Base-by-base conservation (phyloP, 345 rosid genomes). In the Isatis tinctoria region DNA sequence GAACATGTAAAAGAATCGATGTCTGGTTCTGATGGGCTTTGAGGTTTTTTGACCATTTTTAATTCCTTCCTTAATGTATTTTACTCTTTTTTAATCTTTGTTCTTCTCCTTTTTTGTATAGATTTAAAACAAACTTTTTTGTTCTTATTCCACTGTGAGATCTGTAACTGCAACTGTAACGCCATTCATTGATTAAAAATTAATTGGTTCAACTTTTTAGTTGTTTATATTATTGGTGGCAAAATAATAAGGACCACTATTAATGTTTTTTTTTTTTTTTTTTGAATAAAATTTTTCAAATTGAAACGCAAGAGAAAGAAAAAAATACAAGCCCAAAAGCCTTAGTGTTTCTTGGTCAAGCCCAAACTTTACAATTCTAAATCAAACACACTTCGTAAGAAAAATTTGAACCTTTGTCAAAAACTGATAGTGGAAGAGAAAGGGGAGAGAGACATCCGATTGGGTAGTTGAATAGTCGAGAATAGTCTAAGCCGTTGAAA, bases 81-180 rank as follows among this genome's bases (percentile, higher is more conserved):
- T 36, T 6, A 0, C 69, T 5, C 8, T 60, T 68, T 69, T 43
- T 0, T 5, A 63, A 56, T 70, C 22, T 64, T 20, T 64, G 60
- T 64, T 77, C n/a, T 37, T 45, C 27, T 69, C 58, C 26, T 54
- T 45, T 35, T 16, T 2, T 47, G 44, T 39, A 16, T 77, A 54
- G 18, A 48, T 37, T 77, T 43, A 33, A 65, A 40, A 64, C 45
- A 45, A 69, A 27, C 28, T 24, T 65, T 76, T 69, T 62, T 70
- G 76, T 77, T 71, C 80, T 77, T 71, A 65, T 71, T 77, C 76
- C 76, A 63, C 61, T 20, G 32, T 48, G 69, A 71, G 76, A 77
- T 77, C 72, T 77, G 76, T 48, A 65, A 65, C 72, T 77, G 76
- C 48, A 65, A 65, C 22, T 77, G 56, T 65, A 71, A 70, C 72